Conservation (phyloP, 768 basidiomycete genomes). For the Calocera viscosa region DNA sequence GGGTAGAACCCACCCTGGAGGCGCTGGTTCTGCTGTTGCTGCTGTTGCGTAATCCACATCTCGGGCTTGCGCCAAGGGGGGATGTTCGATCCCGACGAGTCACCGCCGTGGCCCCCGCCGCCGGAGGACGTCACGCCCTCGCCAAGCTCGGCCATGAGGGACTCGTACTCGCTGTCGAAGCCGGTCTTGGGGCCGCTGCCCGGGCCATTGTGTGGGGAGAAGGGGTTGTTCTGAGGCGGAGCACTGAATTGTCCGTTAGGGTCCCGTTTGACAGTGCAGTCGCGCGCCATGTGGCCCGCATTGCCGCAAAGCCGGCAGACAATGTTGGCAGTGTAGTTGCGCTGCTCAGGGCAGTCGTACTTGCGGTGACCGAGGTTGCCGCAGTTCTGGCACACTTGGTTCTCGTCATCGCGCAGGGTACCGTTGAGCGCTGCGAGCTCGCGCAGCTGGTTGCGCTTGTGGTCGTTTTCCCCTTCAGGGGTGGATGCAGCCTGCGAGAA, state of each 20-base stretch:
- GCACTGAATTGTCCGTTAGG: conserved; percentile 38
- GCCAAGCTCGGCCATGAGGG: conserved; percentile 93
- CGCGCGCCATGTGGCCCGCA: conserved; percentile 97
- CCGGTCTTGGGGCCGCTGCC: conserved; percentile 31
- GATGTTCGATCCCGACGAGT: conserved; percentile 52
- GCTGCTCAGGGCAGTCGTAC: conserved; percentile 97
- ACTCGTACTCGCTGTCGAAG: conserved; percentile 97
- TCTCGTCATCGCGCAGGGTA: conserved; percentile 98
- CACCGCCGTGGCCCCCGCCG: conserved; percentile 33
- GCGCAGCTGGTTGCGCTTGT: conserved; percentile 96
- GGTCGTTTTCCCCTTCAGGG: conserved; percentile 98
- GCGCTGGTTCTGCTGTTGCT: neutral
- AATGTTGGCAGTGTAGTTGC: conserved; percentile 98
- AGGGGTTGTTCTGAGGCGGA: neutral
- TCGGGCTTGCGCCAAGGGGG: conserved; percentile 89
- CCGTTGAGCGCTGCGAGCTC: conserved; percentile 96
- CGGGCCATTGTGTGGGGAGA: conserved; percentile 6
- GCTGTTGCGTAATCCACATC: conserved; percentile 51
- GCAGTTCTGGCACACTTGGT: conserved; percentile 97
- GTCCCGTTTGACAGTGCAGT: conserved; percentile 89
- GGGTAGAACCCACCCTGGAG: neutral
- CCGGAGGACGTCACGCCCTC: conserved; percentile 53
- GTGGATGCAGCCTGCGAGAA: conserved; percentile 80
- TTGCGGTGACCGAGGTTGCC: conserved; percentile 90
- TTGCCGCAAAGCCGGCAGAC: conserved; percentile 98